These are phyloP conservation scores for Populus nigra DNA, from an alignment of 345 rosid species.

Conservation along the genomic window DNA sequence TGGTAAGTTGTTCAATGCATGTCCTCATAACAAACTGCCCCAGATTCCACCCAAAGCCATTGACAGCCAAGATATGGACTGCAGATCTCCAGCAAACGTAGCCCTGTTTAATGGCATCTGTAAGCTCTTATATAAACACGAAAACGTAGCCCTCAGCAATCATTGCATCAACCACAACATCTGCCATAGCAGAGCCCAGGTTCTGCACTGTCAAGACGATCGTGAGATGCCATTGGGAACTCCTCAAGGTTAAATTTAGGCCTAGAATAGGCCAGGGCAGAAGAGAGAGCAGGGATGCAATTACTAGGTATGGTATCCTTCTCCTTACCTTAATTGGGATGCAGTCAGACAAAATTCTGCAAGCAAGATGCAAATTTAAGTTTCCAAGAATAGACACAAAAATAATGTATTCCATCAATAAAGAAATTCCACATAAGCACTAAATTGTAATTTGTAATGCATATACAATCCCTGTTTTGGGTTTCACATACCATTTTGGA, in stretches of 20 bases:
- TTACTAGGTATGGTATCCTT: conserved; percentile 77
- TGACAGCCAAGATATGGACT: conserved; percentile 83
- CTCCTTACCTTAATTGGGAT: conserved; percentile 81
- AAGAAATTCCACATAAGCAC: not conserved
- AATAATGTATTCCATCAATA: not conserved
- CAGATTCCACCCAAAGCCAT: conserved; percentile 94
- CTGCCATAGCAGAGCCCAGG: conserved; percentile 94
- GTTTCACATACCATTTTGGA: not conserved
- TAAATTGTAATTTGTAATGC: not conserved
- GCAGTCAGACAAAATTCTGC: conserved; percentile 90
- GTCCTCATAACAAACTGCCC: conserved; percentile 89
- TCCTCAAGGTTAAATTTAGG: conserved; percentile 47
- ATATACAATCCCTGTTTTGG: not conserved
- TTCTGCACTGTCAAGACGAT: conserved; percentile 78
- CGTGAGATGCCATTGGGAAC: conserved; percentile 57
- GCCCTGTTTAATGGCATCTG: conserved; percentile 48
- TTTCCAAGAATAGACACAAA: conserved; percentile 4
- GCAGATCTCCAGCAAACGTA: conserved; percentile 91
- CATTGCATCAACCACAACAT: conserved; percentile 97
- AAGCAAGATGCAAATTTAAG: conserved; percentile 3
- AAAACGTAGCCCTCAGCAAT: conserved; percentile 58
- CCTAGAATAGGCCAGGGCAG: conserved; percentile 89
- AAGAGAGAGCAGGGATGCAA: conserved; percentile 73
- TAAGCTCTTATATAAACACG: not conserved
- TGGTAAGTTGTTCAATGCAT: conserved; percentile 62